phyloP scores from a whole-genome alignment of 495 filamentous ascomycete species.

The Penicillium malachiteum region DNA sequence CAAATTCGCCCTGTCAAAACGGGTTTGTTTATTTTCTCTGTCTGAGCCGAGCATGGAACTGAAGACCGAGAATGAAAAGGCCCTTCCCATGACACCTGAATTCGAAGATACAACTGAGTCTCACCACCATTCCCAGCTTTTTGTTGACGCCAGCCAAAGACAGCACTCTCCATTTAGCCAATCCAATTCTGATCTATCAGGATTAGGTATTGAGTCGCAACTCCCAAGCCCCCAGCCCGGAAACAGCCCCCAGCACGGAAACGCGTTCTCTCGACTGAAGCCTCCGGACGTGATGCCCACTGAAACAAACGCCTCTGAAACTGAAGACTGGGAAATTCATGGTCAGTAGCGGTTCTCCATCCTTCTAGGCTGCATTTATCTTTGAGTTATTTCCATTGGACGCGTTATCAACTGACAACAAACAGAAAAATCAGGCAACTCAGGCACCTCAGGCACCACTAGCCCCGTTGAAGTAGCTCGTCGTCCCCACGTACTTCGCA shows the following conservation, averaged over 20 bases:
- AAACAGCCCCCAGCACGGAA: conserved; percentile 14
- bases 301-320: conserved; percentile 2
- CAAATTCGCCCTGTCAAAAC: background rate
- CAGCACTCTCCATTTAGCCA: background rate
- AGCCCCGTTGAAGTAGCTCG: background rate
- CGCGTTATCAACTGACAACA: background rate
- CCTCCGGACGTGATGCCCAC: background rate
- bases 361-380: background rate
- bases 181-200: background rate
- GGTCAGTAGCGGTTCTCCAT: conserved; percentile 4
- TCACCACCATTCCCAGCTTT: background rate
- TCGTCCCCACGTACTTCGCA: conserved; percentile 11
- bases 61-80: background rate
- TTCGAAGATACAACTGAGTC: too few relatives aligned
- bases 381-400: too few relatives aligned
- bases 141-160: background rate
- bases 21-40: background rate
- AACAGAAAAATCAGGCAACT: background rate
- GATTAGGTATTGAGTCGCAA: background rate
- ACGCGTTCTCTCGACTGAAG: conserved; percentile 33
- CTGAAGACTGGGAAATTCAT: background rate
- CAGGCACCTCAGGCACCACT: background rate
- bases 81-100: background rate
- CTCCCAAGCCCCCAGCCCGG: conserved; percentile 4
- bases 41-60: background rate